phyloP scores from a whole-genome alignment of 257 asterid species.

The Haberlea rhodopensis region DNA sequence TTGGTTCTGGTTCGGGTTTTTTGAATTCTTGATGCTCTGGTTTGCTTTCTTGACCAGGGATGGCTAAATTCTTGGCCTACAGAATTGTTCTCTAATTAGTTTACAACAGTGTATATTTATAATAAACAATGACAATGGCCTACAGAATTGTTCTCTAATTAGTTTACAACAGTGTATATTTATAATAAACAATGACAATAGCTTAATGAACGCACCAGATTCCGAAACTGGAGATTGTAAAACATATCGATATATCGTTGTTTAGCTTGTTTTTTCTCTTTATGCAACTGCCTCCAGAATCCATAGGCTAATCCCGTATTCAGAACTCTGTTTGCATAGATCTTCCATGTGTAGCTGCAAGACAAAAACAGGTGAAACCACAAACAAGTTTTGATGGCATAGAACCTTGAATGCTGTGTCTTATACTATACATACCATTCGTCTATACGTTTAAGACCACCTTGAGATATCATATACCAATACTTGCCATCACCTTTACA shows the following conservation, averaged over 20 bases:
- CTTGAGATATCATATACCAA: constrained; percentile 60
- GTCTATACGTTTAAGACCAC: constrained; percentile 63
- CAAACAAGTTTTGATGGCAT: not conserved
- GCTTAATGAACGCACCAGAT: constrained; percentile 44
- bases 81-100: not conserved
- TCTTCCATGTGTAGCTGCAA: constrained; percentile 87
- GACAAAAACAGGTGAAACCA: not conserved
- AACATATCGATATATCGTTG: constrained; percentile 63
- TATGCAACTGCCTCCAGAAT: constrained; percentile 66
- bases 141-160: constrained; percentile 19
- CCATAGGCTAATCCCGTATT: constrained; percentile 73
- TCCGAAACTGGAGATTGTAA: constrained; percentile 70
- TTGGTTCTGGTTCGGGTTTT: constrained; percentile 12
- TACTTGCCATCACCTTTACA: constrained; percentile 51
- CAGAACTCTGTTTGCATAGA: constrained; percentile 71
- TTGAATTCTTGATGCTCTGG: constrained; percentile 22
- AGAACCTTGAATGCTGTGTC: not conserved
- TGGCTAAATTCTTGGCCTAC: constrained; percentile 51
- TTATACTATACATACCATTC: constrained; percentile 48
- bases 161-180: not conserved
- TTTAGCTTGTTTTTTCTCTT: constrained; percentile 58
- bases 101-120: not conserved
- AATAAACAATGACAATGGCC: constrained; percentile 37
- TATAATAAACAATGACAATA: not conserved
- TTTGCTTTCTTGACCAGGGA: constrained; percentile 38